Evolutionary conservation across 805 yeast genomes (phyloP), one percentile per base, ranked within the genome.

Genomic region (Sungouiella blattae): DNA sequence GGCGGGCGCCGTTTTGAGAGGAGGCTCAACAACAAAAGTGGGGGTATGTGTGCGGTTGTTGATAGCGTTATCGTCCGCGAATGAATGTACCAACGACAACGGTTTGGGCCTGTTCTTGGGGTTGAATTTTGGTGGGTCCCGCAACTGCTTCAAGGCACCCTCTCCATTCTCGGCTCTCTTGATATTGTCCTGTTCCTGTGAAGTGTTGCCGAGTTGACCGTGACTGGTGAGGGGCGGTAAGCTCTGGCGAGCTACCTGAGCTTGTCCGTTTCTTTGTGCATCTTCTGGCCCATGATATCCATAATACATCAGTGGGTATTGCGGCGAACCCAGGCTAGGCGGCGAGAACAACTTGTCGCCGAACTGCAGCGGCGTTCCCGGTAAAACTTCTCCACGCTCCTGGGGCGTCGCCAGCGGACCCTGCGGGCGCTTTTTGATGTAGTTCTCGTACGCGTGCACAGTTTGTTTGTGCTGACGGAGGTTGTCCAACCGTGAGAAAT

Each of bases 401-500:
- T 28, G 25, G 4, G 27, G 18, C 6, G 28, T 21, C 21, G 31
- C 28, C 29, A 15, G 32, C 31, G 17, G 26, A 15, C 9, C 24
- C 33, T 23, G 32, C 28, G 22, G 18, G 16, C 30, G 36, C 22
- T 23, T 39, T 22, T 26, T 23, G 20, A 47, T 32, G 25, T 48
- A 60, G 26, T 51, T 56, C 39, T 66, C 72, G 48, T 64, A 67
- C 7, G 73, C 71, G 43, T 68, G 73, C 26, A 68, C 73, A 2
- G 96, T 84, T 53, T 87, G 94, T 41, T 83, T 83, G 62, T 88
- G 97, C 62, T 89, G 97, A 41, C 96, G 73, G 43, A 89, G 69
- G 57, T 89, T 89, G 60, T 89, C 97, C 40, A 89, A 64, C 30
- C 97, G 71, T 12, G 88, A 80, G 55, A 88, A 88, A 53, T 78